Evolutionary conservation across 768 basidiomycete species (phyloP).

Genomic region (Coprinellus aureogranulatus): DNA sequence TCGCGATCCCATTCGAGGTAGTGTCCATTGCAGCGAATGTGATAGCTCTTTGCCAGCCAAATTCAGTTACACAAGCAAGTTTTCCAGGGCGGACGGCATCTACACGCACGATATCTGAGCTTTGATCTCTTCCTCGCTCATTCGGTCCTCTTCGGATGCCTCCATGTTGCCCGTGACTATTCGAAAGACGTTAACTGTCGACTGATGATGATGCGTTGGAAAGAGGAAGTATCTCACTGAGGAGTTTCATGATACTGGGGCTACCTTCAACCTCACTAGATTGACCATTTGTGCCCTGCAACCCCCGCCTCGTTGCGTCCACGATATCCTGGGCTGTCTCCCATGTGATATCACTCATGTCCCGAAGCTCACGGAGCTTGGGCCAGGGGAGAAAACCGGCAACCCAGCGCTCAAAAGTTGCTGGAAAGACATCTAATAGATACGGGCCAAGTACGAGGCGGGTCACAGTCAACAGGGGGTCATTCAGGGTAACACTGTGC

Average conservation of each 20-base stretch:
- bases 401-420: slow-evolving; percentile 22
- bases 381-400: not conserved
- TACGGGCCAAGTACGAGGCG: slow-evolving; percentile 11
- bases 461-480: not conserved
- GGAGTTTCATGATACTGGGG: slow-evolving; percentile 24
- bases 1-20: slow-evolving; percentile 20
- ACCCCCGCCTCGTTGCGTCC: slow-evolving; percentile 30
- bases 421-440: slow-evolving; percentile 21
- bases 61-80: no score
- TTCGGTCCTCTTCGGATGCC: slow-evolving; percentile 25
- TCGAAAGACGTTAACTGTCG: no score
- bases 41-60: no score
- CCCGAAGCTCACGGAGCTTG: not conserved
- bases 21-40: slow-evolving; percentile 26
- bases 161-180: slow-evolving; percentile 37
- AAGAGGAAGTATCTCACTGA: not conserved
- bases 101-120: slow-evolving; percentile 25
- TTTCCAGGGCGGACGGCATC: no score
- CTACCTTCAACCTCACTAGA: slow-evolving; percentile 31
- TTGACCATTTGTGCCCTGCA: slow-evolving; percentile 31
- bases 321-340: slow-evolving; percentile 32
- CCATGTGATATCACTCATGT: slow-evolving; percentile 31
- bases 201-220: slow-evolving; percentile 11
- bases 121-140: slow-evolving; percentile 34
- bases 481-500: not conserved